These are phyloP conservation scores for Daldinia eschscholtzii DNA, from an alignment of 2,329 filamentous ascomycete species.

Conservation along the genomic window DNA sequence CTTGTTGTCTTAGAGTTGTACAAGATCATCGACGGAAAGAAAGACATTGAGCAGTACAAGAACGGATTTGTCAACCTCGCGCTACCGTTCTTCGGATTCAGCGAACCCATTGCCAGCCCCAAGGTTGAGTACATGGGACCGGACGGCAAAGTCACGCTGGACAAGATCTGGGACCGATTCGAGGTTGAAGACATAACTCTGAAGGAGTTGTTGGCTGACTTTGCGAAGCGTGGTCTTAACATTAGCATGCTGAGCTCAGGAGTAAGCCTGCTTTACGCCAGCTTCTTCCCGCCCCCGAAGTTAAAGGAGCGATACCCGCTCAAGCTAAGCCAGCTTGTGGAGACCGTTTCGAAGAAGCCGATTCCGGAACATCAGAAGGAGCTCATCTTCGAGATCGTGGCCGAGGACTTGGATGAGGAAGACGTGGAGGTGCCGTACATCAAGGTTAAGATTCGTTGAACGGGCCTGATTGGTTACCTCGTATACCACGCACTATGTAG, in stretches of 20 bases:
- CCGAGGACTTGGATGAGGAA: constrained; percentile 87
- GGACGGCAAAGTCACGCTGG: constrained; percentile 82
- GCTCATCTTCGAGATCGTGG: constrained; percentile 95
- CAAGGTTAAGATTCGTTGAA: constrained; percentile 78
- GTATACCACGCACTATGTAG: background rate
- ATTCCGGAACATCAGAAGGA: constrained; percentile 94
- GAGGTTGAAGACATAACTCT: constrained; percentile 90
- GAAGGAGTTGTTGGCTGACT: constrained; percentile 83
- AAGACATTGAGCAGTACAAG: constrained; percentile 98
- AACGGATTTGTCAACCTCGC: constrained; percentile 98
- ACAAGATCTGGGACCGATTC: constrained; percentile 98
- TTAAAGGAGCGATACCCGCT: constrained; percentile 84
- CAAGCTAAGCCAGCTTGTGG: constrained; percentile 90
- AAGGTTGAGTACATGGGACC: constrained; percentile 91
- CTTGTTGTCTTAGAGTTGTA: constrained; percentile 92
- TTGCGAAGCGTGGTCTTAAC: constrained; percentile 82
- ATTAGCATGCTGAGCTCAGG: constrained; percentile 98
- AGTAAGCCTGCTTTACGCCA: constrained; percentile 92
- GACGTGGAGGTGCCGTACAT: constrained; percentile 98
- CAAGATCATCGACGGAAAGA: constrained; percentile 97
- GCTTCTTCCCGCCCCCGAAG: constrained; percentile 85
- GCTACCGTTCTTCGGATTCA: constrained; percentile 97
- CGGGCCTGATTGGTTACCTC: background rate
- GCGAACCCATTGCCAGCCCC: constrained; percentile 92
- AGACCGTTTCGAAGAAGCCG: constrained; percentile 90